phyloP scores from a whole-genome alignment of 768 basidiomycete species.

The Rhodotorula taiwanensis region DNA sequence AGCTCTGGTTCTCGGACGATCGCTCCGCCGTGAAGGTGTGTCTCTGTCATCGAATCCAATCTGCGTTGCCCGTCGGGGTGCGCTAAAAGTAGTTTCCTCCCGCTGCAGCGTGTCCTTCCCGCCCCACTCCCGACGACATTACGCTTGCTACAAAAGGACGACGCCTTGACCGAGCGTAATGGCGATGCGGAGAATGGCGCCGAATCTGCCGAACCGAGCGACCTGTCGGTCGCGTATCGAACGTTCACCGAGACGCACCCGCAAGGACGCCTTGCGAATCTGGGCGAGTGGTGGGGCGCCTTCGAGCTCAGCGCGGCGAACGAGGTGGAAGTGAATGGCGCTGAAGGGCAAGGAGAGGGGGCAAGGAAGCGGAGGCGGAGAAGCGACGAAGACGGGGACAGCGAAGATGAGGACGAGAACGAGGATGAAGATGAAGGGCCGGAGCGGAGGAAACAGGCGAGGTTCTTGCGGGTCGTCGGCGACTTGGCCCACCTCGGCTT shows the following conservation, averaged over 20 bases:
- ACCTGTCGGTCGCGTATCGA: constrained; percentile 31
- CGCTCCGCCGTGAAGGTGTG: constrained; percentile 17
- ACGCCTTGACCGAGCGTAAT: constrained; percentile 5
- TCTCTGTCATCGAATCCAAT: neutral
- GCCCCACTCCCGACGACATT: constrained; percentile 7
- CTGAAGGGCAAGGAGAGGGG: neutral
- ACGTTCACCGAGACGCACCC: constrained; percentile 27
- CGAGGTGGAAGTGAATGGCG: constrained; percentile 1
- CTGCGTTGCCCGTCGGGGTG: neutral
- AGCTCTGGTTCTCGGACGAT: constrained; percentile 33
- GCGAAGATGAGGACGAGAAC: constrained; percentile 14
- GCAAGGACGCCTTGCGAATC: constrained; percentile 34
- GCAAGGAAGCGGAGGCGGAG: neutral
- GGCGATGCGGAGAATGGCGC: neutral
- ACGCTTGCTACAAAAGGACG: neutral
- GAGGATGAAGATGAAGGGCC: constrained; percentile 19
- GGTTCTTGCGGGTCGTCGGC: constrained; percentile 36
- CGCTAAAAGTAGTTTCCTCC: neutral
- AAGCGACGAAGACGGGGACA: neutral
- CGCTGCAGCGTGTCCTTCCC: constrained; percentile 26
- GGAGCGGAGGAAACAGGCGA: constrained; percentile 34
- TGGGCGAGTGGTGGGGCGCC: constrained; percentile 38
- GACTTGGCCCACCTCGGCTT: constrained; percentile 38
- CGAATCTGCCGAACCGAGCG: constrained; percentile 1
- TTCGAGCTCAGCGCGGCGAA: constrained; percentile 28